A percentile compares a stretch with the other conserved stretches of the same genome.
phyloP scores from a whole-genome alignment of 257 asterid genomes.

The Solanum gandarillasii region DNA sequence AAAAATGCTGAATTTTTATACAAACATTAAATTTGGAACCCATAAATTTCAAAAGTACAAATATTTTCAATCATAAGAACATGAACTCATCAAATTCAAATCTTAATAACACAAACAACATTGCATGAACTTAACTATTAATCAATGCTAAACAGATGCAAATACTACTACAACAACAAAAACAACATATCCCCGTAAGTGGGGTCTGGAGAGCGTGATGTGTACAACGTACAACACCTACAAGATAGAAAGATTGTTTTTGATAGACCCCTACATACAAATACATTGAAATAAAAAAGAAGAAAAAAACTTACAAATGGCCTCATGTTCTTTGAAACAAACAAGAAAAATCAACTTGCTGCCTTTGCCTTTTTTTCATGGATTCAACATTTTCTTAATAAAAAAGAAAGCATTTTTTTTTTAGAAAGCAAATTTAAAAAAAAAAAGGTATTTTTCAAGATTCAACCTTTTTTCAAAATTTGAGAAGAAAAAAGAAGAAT shows the following conservation, averaged over 20 bases:
- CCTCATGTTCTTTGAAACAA: conserved; percentile 13
- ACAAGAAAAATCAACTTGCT: conserved; percentile 1
- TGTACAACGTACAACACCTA: neutral
- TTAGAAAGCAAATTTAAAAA: neutral
- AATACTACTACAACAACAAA: neutral
- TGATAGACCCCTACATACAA: neutral
- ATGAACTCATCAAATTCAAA: neutral
- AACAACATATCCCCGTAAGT: neutral
- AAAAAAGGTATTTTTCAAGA: neutral
- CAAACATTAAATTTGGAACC: neutral
- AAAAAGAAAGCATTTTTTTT: neutral
- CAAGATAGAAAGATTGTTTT: neutral
- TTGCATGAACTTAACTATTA: neutral
- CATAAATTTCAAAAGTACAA: neutral
- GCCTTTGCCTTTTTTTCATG: neutral
- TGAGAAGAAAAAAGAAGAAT: neutral
- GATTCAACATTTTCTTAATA: neutral
- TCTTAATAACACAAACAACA: neutral
- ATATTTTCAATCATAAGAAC: neutral
- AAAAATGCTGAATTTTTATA: neutral
- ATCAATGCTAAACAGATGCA: neutral
- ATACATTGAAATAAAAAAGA: neutral
- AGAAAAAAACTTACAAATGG: conserved; percentile 1
- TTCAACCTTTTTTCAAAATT: too few species aligned
- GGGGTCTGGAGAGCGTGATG: too few species aligned